Base-by-base conservation (phyloP, 1,139 yeast genomes). In the Saccharomyces hybrid region DNA sequence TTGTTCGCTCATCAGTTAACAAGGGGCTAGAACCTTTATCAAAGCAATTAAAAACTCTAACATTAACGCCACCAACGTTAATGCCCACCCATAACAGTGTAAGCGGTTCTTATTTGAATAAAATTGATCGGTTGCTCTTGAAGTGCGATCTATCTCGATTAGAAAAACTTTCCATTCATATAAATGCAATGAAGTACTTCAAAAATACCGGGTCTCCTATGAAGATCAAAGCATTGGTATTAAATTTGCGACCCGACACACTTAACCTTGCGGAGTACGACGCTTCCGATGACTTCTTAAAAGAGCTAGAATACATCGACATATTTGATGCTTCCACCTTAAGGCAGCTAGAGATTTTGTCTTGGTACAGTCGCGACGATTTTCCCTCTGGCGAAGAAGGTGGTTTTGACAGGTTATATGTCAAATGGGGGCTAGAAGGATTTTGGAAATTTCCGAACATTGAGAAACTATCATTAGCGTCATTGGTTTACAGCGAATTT, bases 171-270 rank as follows among this genome's bases (percentile, higher is more conserved):
- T 63, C 61, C 23, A 54, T 67, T 13, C 69, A 67, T 56, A 59
- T 66, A 34, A 60, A 65, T 48, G 62, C 66, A n/a, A 55, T 61
- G 3, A 58, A 58, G 4, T 64, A 61, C 47, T 62, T 64, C 50
- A 55, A 58, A 5, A 58, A 58, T 19, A 38, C 54, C 11, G 32
- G 54, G 2, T 56, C 54, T 25, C 66, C 66, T 9, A 50, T 67
- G 46, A 60, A 57, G 31, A 60, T 67, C 13, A 48, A 55, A 26
- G 58, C 61, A 4, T 56, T 67, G 28, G 57, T 61, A 28, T 46
- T 67, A n/a, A 64, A 65, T 52, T 49, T 67, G 49, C 57, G 71
- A 54, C 62, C 60, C 9, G 71, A 67, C 55, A 64, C 64, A 32
- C 52, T 50, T 16, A 9, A 16, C 25, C 41, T 25, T n/a, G 26